A percentile compares a stretch with the other conserved stretches of the same genome.
phyloP scores from a whole-genome alignment of 169 alveolate genomes.

The Theileria annulata region DNA sequence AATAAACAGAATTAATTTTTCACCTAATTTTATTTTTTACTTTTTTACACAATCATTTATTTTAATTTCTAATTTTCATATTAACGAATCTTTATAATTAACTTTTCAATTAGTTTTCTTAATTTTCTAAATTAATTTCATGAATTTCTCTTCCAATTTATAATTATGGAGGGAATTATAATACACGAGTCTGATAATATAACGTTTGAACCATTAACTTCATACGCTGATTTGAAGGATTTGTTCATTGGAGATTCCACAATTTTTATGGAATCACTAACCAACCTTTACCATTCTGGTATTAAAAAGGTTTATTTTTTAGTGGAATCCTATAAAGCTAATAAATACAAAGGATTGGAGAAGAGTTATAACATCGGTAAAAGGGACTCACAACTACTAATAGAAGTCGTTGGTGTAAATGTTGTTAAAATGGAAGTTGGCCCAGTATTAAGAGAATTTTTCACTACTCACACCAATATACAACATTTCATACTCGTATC shows the following conservation, averaged over 20 bases:
- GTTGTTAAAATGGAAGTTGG: constrained; percentile 41
- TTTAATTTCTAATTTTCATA: background rate
- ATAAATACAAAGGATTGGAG: background rate
- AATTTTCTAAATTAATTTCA: no score
- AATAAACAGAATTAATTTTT: background rate
- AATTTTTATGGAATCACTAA: constrained; percentile 46
- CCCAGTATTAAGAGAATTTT: constrained; percentile 35
- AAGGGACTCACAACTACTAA: constrained; percentile 30
- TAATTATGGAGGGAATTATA: constrained; percentile 44
- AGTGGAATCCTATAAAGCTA: constrained; percentile 28
- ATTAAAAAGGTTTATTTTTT: constrained; percentile 24
- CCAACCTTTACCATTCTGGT: constrained; percentile 47
- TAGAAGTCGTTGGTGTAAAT: constrained; percentile 33
- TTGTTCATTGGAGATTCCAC: constrained; percentile 36
- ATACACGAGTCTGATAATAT: constrained; percentile 26
- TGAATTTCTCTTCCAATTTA: no score
- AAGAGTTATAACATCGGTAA: constrained; percentile 24
- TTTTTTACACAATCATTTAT: background rate
- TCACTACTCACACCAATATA: background rate
- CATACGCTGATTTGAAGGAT: constrained; percentile 23
- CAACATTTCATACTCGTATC: constrained; percentile 39
- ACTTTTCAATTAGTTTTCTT: no score
- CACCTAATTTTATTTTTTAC: background rate
- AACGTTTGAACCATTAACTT: constrained; percentile 43
- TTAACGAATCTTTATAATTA: no score